Evolutionary conservation across 2,329 filamentous ascomycete genomes (phyloP).

Genomic region (Pseudocercospora vitis): DNA sequence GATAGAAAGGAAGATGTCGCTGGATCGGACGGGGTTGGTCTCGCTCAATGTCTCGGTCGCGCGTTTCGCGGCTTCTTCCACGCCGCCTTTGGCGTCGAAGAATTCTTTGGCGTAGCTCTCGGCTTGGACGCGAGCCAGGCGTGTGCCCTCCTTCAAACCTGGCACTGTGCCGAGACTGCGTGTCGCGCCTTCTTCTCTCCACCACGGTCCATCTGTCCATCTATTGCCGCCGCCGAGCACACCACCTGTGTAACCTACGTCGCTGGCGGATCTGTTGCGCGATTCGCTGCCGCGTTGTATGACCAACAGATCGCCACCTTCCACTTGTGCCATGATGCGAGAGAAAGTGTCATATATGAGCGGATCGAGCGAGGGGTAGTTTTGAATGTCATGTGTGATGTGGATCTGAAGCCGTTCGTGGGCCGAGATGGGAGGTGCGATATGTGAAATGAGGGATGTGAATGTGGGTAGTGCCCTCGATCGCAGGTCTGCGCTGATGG

Average conservation of each 20-base stretch:
- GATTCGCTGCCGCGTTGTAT: conserved; percentile 91
- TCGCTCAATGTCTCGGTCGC: conserved; percentile 78
- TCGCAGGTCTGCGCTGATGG: conserved; percentile 79
- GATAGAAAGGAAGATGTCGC: conserved; percentile 92
- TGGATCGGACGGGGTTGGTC: conserved; percentile 84
- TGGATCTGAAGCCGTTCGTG: conserved; percentile 97
- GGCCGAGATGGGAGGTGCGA: conserved; percentile 92
- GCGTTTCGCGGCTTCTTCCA: conserved; percentile 76
- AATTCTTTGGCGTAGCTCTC: conserved; percentile 86
- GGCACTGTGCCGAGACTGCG: conserved; percentile 78
- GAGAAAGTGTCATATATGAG: conserved; percentile 89
- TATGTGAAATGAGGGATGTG: conserved; percentile 88
- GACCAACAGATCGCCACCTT: conserved; percentile 91
- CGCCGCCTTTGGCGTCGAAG: conserved; percentile 72
- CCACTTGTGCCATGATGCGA: conserved; percentile 97
- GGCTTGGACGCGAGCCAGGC: conserved; percentile 84
- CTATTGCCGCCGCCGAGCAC: conserved; percentile 54
- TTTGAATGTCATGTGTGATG: conserved; percentile 91
- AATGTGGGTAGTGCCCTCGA: conserved; percentile 90
- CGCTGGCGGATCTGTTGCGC: conserved; percentile 59
- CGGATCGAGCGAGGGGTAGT: conserved; percentile 91
- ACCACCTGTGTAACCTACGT: conserved; percentile 57
- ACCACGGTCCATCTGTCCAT: conserved; percentile 97
- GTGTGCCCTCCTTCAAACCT: conserved; percentile 81
- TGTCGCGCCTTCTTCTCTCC: conserved; percentile 64